phyloP scores from a whole-genome alignment of 495 filamentous ascomycete genomes.

The Delitschia confertaspora region DNA sequence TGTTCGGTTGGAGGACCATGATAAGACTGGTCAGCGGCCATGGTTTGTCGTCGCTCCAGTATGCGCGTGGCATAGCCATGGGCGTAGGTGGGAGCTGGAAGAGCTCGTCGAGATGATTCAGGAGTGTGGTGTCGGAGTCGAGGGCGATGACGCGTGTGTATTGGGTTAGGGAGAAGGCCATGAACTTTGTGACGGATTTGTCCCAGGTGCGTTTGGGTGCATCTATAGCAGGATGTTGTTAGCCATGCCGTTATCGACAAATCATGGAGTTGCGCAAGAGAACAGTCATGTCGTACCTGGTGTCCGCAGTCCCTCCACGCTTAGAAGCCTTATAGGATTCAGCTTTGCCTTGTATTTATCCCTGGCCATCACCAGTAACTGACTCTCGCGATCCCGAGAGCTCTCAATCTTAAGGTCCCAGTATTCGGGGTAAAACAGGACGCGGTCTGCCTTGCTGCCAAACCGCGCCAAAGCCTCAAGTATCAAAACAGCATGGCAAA shows the following conservation, averaged over 20 bases:
- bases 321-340: constrained; percentile 29
- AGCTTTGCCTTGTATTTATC: constrained; percentile 32
- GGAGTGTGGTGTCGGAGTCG: constrained; percentile 34
- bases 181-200: constrained; percentile 34
- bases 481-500: constrained; percentile 34
- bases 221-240: constrained; percentile 5
- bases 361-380: constrained; percentile 29
- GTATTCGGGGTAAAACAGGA: constrained; percentile 32
- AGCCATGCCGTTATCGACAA: background rate
- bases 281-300: constrained; percentile 12
- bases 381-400: constrained; percentile 22
- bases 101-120: constrained; percentile 33
- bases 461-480: constrained; percentile 32
- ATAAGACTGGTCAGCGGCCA: constrained; percentile 30
- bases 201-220: constrained; percentile 27
- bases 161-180: constrained; percentile 30
- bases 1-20: constrained; percentile 30
- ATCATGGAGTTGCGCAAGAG: constrained; percentile 6
- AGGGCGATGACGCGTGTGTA: constrained; percentile 34
- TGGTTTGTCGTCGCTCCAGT: constrained; percentile 28
- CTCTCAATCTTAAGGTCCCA: constrained; percentile 27
- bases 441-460: constrained; percentile 32
- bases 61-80: constrained; percentile 35
- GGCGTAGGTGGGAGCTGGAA: constrained; percentile 33
- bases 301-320: constrained; percentile 20